Percentiles rank a stretch among this genome's conserved stretches.
phyloP scores from a whole-genome alignment of 371 early-diverging fungal genomes.

The Mucor plumbeus region DNA sequence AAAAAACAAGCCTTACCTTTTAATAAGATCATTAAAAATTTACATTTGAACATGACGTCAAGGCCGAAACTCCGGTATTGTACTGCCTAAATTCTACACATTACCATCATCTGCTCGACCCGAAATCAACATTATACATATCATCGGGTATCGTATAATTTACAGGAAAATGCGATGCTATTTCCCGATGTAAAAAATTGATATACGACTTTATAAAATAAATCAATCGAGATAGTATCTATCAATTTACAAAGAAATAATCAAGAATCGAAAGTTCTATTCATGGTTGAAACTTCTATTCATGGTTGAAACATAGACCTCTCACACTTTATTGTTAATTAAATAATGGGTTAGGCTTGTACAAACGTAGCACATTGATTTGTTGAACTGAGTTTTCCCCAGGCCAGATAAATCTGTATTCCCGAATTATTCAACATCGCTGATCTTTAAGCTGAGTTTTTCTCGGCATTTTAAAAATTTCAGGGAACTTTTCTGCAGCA shows the following conservation, averaged over 20 bases:
- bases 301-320: slow-evolving; percentile 6
- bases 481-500: not conserved
- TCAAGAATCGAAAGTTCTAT: not conserved
- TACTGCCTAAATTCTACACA: not conserved
- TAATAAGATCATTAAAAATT: not conserved
- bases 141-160: not conserved
- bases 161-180: not conserved
- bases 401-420: not conserved
- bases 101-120: not conserved
- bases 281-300: not conserved
- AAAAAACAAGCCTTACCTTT: not conserved
- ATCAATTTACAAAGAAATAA: no score
- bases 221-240: no score
- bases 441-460: slow-evolving; percentile 1
- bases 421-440: slow-evolving; percentile 1
- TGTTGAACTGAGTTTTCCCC: slow-evolving; percentile 6
- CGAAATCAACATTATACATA: not conserved
- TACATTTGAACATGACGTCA: slow-evolving; percentile 3
- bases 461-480: not conserved
- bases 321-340: not conserved
- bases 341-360: slow-evolving; percentile 6
- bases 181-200: not conserved
- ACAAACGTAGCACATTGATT: slow-evolving; percentile 9
- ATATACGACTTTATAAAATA: not conserved
- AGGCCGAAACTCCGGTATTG: slow-evolving; percentile 4